phyloP scores from a whole-genome alignment of 179 eudicot genomes.

The Silene vulgaris region DNA sequence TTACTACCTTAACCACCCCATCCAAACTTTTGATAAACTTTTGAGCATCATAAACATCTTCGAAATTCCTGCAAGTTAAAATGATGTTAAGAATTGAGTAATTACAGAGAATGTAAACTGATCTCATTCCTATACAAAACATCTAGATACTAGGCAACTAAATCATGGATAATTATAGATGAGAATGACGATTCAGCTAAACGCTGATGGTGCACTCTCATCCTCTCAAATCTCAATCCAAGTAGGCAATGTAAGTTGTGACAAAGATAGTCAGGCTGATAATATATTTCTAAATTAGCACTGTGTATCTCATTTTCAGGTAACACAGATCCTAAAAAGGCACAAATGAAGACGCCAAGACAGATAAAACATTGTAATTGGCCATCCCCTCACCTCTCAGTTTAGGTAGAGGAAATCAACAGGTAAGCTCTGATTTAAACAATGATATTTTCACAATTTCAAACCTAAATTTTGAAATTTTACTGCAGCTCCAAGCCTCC shows the following conservation, averaged over 20 bases:
- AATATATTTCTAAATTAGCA: no score
- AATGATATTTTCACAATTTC: no score
- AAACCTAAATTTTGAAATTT: no score
- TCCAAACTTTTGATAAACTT: constrained; percentile 68
- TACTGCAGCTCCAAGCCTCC: no score
- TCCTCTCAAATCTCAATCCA: background rate
- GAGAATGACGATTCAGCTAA: background rate
- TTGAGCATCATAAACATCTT: constrained; percentile 70
- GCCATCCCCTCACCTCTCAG: no score
- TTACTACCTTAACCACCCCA: constrained; percentile 74
- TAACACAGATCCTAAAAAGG: no score
- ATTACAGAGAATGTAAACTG: background rate
- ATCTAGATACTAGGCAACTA: background rate
- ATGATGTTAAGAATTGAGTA: background rate
- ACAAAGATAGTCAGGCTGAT: background rate
- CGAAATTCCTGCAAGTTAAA: constrained; percentile 58
- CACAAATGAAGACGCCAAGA: no score
- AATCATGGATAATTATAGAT: background rate
- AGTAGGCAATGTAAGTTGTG: background rate
- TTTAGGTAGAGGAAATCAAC: no score
- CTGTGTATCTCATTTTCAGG: no score
- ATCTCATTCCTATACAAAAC: background rate
- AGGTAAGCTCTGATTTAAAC: no score
- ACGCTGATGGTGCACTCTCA: background rate
- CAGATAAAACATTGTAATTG: no score